Base-by-base conservation (phyloP, 257 asterid genomes). In the Capsicum baccatum region DNA sequence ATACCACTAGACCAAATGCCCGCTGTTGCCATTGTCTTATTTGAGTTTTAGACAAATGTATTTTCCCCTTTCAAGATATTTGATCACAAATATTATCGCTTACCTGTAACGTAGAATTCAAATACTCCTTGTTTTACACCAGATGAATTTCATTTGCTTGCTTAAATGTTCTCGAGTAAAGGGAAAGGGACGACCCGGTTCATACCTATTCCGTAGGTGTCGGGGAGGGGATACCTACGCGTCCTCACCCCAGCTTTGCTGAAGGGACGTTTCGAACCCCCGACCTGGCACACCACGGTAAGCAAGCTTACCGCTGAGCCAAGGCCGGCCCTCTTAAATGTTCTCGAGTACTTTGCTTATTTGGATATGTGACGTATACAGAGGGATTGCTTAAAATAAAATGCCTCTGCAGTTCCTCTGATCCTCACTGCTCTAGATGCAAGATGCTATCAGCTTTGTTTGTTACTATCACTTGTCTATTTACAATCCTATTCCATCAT, bases 1-100 rank as follows among this genome's bases (percentile, higher is more conserved):
- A 91, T 93, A 89, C 94, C 97, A 88, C 76, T 68, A 69, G 54
- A 90, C 96, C 98, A 90, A 15, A 68, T 69, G 78, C 78, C 78
- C 78, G 50, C 50, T 5, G 19, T 21, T 74, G 81, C 16, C 62
- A 21, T 21, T 50, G 59, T 73, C 59, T 9, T 47, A 6, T 47
- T 73, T 73, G 44, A 73, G 42, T 48, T 12, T 26, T 73, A 71
- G 39, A 8, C 17, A 71, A 47, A n/a, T n/a, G 17, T 71, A 1
- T 73, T 48, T 48, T 13, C 63, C 37, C 21, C 19, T 26, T 74
- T 1, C 50, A 60, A 48, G 19, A 50, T 74, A 74, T 74, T 74
- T 50, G 47, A 52, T 50, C 62, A 3, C 21, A 52, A 42, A 21
- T 50, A 13, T 74, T 42, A 50, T 74, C 48, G n/a, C 42, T 73